phyloP scores from a whole-genome alignment of 768 basidiomycete genomes.

The Lanmaoa rubissima region DNA sequence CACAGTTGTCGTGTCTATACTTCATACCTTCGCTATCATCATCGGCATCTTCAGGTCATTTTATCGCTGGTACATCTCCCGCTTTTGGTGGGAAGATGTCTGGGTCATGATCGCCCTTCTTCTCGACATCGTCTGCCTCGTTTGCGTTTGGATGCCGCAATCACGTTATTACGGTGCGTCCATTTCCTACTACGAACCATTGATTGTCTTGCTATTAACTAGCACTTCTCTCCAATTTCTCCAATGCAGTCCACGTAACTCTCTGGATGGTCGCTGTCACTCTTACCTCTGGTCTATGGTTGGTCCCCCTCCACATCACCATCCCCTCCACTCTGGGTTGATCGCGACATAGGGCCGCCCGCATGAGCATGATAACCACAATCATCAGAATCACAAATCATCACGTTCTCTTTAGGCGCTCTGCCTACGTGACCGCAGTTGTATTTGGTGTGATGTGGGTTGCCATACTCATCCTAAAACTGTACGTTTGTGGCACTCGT shows the following conservation, averaged over 20 bases:
- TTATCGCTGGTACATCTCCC: conserved; percentile 2
- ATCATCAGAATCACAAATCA: neutral
- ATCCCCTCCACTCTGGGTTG: neutral
- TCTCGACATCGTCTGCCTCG: neutral
- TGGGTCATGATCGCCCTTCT: conserved; percentile 2
- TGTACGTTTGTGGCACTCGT: neutral
- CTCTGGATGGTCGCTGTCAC: neutral
- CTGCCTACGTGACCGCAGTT: neutral
- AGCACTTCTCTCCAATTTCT: neutral
- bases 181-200: no score
- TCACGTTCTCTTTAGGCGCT: neutral
- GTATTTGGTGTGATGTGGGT: conserved; percentile 1
- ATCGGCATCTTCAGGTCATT: neutral
- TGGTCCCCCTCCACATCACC: neutral
- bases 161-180: neutral
- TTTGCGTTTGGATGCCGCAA: neutral
- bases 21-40: neutral
- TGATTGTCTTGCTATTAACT: neutral
- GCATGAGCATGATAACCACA: conserved; percentile 4
- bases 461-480: neutral
- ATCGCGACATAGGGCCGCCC: neutral
- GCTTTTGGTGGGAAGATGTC: conserved; percentile 3
- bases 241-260: neutral
- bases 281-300: neutral
- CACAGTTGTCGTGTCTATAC: neutral